phyloP scores from a whole-genome alignment of 305 asterid species.

The Fraxinus sp. region DNA sequence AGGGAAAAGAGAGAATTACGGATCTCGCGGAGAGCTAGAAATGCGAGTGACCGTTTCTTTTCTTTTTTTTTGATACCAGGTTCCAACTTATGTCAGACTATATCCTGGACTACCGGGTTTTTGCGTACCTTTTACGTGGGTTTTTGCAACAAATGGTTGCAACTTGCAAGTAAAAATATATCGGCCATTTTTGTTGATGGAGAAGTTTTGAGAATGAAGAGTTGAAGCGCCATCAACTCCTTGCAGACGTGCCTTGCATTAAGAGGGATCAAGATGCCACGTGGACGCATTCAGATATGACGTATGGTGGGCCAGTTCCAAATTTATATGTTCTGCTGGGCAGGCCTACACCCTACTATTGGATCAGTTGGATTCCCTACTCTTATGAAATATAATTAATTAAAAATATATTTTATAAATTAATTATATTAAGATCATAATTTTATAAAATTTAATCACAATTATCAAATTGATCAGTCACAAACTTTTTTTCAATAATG shows the following conservation, averaged over 20 bases:
- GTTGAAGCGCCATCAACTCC: not conserved
- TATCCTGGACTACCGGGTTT: not conserved
- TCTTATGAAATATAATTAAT: too few species aligned
- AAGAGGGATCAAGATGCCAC: constrained; percentile 10
- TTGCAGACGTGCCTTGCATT: constrained; percentile 39
- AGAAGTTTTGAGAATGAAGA: not conserved
- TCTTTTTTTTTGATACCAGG: too few species aligned
- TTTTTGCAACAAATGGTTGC: constrained; percentile 8
- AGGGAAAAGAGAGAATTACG: constrained; percentile 32
- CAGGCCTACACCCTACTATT: not conserved
- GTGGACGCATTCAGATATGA: not conserved
- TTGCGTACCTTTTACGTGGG: not conserved
- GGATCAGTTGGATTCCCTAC: not conserved
- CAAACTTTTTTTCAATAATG: too few species aligned
- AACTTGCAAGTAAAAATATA: not conserved
- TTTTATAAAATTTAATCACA: too few species aligned
- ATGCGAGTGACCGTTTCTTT: constrained; percentile 34
- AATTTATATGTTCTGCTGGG: not conserved
- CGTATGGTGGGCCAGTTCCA: not conserved
- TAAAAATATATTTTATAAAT: too few species aligned
- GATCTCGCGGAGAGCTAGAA: constrained; percentile 33
- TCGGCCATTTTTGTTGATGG: not conserved
- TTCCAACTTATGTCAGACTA: too few species aligned
- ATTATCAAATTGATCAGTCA: too few species aligned
- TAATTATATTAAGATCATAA: too few species aligned